These are phyloP conservation scores for Fusarium sambucinum DNA, from an alignment of 2,329 filamentous ascomycete species.

Conservation along the genomic window DNA sequence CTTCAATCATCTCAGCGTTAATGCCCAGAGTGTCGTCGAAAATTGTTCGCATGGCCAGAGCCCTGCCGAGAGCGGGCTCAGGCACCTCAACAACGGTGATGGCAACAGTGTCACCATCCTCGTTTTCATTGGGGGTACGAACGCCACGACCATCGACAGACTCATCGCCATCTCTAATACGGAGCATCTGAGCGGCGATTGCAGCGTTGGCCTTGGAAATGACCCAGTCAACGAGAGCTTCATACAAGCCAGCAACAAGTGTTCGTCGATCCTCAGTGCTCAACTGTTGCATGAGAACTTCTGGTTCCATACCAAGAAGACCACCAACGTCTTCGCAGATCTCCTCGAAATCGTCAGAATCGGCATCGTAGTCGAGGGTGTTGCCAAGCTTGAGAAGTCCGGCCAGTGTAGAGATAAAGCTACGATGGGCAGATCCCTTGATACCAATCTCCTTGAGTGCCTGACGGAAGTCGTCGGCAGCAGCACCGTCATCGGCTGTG, in stretches of 20 bases:
- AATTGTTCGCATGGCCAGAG: slow-evolving; percentile 86
- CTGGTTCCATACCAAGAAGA: slow-evolving; percentile 87
- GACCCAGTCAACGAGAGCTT: slow-evolving; percentile 95
- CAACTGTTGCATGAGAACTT: slow-evolving; percentile 81
- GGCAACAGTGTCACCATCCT: slow-evolving; percentile 86
- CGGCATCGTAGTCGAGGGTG: slow-evolving; percentile 84
- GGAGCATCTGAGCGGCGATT: slow-evolving; percentile 80
- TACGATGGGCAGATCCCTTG: slow-evolving; percentile 84
- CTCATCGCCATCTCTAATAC: slow-evolving; percentile 73
- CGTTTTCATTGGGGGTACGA: slow-evolving; percentile 74
- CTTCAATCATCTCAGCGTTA: slow-evolving; percentile 96
- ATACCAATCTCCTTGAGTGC: slow-evolving; percentile 93
- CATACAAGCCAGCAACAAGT: slow-evolving; percentile 88
- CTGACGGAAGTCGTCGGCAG: slow-evolving; percentile 91
- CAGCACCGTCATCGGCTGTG: slow-evolving; percentile 90
- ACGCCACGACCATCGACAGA: slow-evolving; percentile 73
- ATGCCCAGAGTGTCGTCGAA: slow-evolving; percentile 95
- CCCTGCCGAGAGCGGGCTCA: slow-evolving; percentile 82
- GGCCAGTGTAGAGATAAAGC: slow-evolving; percentile 86
- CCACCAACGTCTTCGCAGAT: slow-evolving; percentile 91
- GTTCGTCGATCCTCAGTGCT: slow-evolving; percentile 86
- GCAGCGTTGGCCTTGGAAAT: slow-evolving; percentile 88
- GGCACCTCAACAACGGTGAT: slow-evolving; percentile 91
- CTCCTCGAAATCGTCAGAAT: slow-evolving; percentile 85
- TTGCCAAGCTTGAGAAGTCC: slow-evolving; percentile 93